A percentile compares a stretch with the other conserved stretches of the same genome.
Conservation (phyloP, 1,284 basidiomycete genomes). For the Inonotus hispidus region DNA sequence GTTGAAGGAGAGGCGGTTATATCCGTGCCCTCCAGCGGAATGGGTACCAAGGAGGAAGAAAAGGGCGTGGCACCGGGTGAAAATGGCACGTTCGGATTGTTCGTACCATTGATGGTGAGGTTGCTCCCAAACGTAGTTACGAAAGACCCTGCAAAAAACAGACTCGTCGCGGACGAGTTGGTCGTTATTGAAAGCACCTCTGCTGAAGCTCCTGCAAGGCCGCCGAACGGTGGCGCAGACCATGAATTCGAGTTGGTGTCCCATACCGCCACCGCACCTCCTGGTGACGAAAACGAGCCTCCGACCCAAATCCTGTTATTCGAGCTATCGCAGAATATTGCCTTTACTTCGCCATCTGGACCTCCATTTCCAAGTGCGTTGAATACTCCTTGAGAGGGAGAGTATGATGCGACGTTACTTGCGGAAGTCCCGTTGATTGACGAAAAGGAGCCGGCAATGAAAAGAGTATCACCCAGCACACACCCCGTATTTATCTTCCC, state of each 20-base stretch:
- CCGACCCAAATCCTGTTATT: conserved; percentile 79
- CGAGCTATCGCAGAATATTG: conserved; percentile 78
- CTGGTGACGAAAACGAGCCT: conserved; percentile 72
- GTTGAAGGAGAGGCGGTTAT: conserved; percentile 73
- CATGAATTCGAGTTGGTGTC: conserved; percentile 60
- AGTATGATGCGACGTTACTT: conserved; percentile 71
- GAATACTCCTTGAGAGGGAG: conserved; percentile 52
- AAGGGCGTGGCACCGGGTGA: conserved; percentile 78
- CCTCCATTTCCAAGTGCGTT: conserved; percentile 53
- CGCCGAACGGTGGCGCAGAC: conserved; percentile 77
- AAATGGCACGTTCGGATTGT: conserved; percentile 73
- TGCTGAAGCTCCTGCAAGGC: conserved; percentile 66
- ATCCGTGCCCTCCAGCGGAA: conserved; percentile 65
- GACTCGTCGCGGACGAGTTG: conserved; percentile 63
- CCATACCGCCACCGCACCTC: conserved; percentile 77
- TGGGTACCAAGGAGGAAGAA: conserved; percentile 86
- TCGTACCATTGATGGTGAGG: conserved; percentile 53
- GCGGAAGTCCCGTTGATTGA: conserved; percentile 54
- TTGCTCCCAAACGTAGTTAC: conserved; percentile 64
- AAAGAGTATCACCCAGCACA: conserved; percentile 56
- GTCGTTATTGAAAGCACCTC: conserved; percentile 75
- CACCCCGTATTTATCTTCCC: conserved; percentile 66
- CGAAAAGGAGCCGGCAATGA: conserved; percentile 74
- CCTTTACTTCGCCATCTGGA: conserved; percentile 67
- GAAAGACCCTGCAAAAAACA: conserved; percentile 90